Evolutionary conservation across 1,284 basidiomycete genomes (phyloP).

Genomic region (Leccinum subrobustum): DNA sequence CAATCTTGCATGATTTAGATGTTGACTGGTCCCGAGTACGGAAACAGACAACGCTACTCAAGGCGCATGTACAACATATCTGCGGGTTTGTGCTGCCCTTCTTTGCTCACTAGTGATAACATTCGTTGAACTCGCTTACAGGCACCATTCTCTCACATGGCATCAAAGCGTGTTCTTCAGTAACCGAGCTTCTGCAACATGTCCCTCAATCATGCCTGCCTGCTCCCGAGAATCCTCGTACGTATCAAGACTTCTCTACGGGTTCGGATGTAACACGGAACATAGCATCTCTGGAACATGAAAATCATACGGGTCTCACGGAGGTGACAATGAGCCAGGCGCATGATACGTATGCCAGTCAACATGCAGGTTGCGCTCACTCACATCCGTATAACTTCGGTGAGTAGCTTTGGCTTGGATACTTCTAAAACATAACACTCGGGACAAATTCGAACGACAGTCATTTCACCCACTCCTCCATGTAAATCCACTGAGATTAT

Average conservation of each 20-base stretch:
- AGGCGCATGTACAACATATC: slow-evolving; percentile 74
- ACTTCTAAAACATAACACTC: slow-evolving; percentile 9
- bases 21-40: slow-evolving; percentile 44
- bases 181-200: slow-evolving; percentile 55
- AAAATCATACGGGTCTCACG: slow-evolving; percentile 48
- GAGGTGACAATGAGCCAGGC: slow-evolving; percentile 64
- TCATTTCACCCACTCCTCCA: slow-evolving; percentile 58
- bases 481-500: slow-evolving; percentile 81
- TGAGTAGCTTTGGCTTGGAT: slow-evolving; percentile 33
- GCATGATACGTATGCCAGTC: slow-evolving; percentile 60
- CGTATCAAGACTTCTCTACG: slow-evolving; percentile 15
- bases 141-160: slow-evolving; percentile 54
- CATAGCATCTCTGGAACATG: slow-evolving; percentile 59
- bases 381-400: slow-evolving; percentile 69
- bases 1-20: slow-evolving; percentile 30
- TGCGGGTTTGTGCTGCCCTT: slow-evolving; percentile 49
- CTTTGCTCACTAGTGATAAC: background rate
- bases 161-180: slow-evolving; percentile 57
- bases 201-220: slow-evolving; percentile 52
- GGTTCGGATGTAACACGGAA: slow-evolving; percentile 10
- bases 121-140: slow-evolving; percentile 28
- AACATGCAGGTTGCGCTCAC: slow-evolving; percentile 58
- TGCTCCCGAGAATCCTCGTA: slow-evolving; percentile 56
- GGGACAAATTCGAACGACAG: slow-evolving; percentile 57
- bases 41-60: slow-evolving; percentile 61